Evolutionary conservation across 2,329 filamentous ascomycete genomes (phyloP), one percentile per base, ranked within the genome.

Genomic region (Furcasterigmium sp.): DNA sequence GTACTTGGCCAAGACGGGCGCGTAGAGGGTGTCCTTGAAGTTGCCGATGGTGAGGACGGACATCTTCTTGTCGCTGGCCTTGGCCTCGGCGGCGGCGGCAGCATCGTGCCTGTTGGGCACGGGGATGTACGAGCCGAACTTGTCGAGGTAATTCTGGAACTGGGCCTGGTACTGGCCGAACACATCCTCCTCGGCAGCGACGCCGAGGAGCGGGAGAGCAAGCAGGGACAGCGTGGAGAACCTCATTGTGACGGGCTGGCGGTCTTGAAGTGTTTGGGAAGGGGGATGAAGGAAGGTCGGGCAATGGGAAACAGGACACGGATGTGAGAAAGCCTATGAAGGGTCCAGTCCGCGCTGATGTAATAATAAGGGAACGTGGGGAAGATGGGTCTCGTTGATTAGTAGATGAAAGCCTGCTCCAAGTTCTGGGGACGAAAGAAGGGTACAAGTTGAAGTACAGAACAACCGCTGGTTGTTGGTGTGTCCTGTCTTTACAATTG

Each of bases 11-110:
- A 35, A 15, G 45, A 85, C 78, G 23, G 80, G 76, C 40, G 69
- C 69, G 57, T 78, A 82, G 47, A 91, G 69, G 3, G 81, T 78
- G 20, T 83, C 66, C 61, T 82, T 78, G 84, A 85, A 88, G 72
- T 84, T 85, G 51, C 81, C 69, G 45, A 88, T 69, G 5, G 80
- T 83, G 53, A 91, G 61, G 39, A 58, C 59, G 39, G 63, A 75
- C 60, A 59, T 77, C 67, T 61, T 63, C 61, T 66, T 60, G 35
- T 60, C 55, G 48, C 60, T 59, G 48, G 60, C 46, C 59, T 70
- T 68, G 51, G 66, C 61, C 52, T 66, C 60, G 26, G 58, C 51
- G 39, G 72, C 69, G 13, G 68, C 64, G 36, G 68, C 59, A 34
- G 64, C 57, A 39, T 69, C 63, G 51, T 62, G 57, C 37, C 51